These are phyloP conservation scores for Taiozyma sp. DNA, from an alignment of 1,139 yeast species.

Conservation along the genomic window DNA sequence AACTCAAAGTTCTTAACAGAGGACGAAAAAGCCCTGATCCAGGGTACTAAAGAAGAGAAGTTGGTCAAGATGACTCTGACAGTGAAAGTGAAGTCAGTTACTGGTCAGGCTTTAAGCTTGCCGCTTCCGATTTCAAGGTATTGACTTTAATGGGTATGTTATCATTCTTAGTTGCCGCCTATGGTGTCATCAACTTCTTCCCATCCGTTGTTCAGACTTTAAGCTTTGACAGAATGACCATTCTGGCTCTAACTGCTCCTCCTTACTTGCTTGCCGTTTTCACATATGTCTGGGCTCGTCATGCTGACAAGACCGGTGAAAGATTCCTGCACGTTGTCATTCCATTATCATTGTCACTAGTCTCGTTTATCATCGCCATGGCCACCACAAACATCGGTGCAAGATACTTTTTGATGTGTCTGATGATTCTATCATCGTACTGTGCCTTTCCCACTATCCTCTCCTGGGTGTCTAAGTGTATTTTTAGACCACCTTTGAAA, in stretches of 20 bases:
- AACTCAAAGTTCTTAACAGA: slow-evolving; percentile 35
- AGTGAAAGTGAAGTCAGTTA: slow-evolving; percentile 31
- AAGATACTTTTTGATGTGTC: slow-evolving; percentile 55
- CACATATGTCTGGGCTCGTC: slow-evolving; percentile 50
- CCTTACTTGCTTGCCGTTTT: slow-evolving; percentile 55
- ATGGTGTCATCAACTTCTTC: slow-evolving; percentile 56
- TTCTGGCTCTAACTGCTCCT: slow-evolving; percentile 54
- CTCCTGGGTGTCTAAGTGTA: slow-evolving; percentile 34
- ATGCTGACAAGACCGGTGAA: slow-evolving; percentile 54
- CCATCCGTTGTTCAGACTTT: slow-evolving; percentile 55
- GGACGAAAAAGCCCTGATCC: slow-evolving; percentile 34
- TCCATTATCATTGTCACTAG: slow-evolving; percentile 40
- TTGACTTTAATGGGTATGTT: slow-evolving; percentile 42
- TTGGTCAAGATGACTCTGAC: slow-evolving; percentile 55
- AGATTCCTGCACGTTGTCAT: slow-evolving; percentile 45
- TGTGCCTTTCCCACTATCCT: slow-evolving; percentile 50
- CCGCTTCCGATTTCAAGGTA: slow-evolving; percentile 39
- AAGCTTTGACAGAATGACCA: slow-evolving; percentile 41
- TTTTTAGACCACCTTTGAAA: slow-evolving; percentile 42
- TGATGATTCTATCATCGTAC: slow-evolving; percentile 53
- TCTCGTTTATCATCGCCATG: slow-evolving; percentile 48
- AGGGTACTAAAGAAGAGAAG: slow-evolving; percentile 46
- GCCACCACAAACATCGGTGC: slow-evolving; percentile 52
- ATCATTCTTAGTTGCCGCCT: slow-evolving; percentile 49
- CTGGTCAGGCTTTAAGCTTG: slow-evolving; percentile 34